Evolutionary conservation across 768 basidiomycete species (phyloP).

Genomic region (Mrakia gelida): DNA sequence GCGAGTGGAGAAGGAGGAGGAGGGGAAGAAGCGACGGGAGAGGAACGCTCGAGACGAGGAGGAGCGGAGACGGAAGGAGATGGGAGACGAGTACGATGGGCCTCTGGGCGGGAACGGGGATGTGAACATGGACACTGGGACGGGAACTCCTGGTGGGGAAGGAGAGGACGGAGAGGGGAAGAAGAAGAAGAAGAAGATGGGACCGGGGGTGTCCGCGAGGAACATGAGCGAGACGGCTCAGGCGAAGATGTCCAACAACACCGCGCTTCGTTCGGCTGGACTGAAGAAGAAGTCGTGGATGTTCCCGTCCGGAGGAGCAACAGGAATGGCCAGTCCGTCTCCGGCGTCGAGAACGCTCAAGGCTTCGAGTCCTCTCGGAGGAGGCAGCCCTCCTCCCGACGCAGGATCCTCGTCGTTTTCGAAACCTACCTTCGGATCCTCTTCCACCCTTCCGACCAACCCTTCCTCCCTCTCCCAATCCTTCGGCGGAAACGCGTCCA

Average conservation of each 20-base stretch:
- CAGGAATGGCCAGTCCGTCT: slow-evolving; percentile 33
- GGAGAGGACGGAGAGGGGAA: slow-evolving; percentile 3
- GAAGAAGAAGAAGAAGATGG: slow-evolving; percentile 23
- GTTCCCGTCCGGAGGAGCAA: slow-evolving; percentile 54
- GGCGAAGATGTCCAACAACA: slow-evolving; percentile 87
- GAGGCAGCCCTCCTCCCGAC: slow-evolving; percentile 37
- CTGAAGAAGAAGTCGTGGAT: slow-evolving; percentile 71
- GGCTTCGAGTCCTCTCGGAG: slow-evolving; percentile 22
- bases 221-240: slow-evolving; percentile 88
- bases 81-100: slow-evolving; percentile 54
- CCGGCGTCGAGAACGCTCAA: slow-evolving; percentile 35
- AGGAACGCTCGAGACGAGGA: slow-evolving; percentile 72
- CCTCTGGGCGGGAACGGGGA: slow-evolving; percentile 19
- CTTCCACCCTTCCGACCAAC: slow-evolving; percentile 28
- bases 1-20: slow-evolving; percentile 76
- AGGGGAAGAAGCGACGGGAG: slow-evolving; percentile 66
- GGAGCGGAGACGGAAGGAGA: slow-evolving; percentile 65
- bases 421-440: slow-evolving; percentile 35
- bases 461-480: slow-evolving; percentile 15
- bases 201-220: slow-evolving; percentile 59
- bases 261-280: slow-evolving; percentile 83
- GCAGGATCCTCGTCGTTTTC: slow-evolving; percentile 38
- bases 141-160: not conserved
- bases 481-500: not conserved
- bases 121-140: slow-evolving; percentile 1